phyloP scores from a whole-genome alignment of 208 protist genomes.

The Crithidia mellificae region DNA sequence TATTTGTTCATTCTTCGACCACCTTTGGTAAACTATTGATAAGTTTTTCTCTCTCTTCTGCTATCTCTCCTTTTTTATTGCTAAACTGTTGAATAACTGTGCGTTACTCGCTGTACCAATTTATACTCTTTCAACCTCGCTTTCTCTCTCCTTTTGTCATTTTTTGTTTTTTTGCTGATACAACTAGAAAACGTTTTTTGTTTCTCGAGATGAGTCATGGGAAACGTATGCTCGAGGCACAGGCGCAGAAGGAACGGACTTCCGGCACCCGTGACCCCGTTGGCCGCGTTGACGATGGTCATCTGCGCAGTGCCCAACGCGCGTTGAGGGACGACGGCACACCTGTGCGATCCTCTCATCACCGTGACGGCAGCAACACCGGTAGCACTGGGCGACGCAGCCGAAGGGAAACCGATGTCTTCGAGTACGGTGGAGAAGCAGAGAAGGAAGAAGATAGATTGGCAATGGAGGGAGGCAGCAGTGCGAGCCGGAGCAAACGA shows the following conservation, averaged over 20 bases:
- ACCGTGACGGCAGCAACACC: too few species aligned
- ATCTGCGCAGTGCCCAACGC: constrained; percentile 28
- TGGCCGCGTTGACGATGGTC: constrained; percentile 23
- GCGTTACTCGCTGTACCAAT: too few species aligned
- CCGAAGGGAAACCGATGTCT: not conserved
- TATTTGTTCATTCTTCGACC: too few species aligned
- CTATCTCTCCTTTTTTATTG: too few species aligned
- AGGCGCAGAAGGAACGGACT: constrained; percentile 37
- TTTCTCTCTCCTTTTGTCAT: not conserved
- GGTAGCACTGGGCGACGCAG: not conserved
- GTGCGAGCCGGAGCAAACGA: too few species aligned
- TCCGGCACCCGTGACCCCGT: constrained; percentile 16
- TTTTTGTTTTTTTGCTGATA: not conserved
- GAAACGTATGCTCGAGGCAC: constrained; percentile 57
- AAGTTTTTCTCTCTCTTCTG: too few species aligned
- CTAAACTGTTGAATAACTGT: too few species aligned
- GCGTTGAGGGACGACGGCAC: constrained; percentile 34
- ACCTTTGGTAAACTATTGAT: too few species aligned
- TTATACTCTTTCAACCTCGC: too few species aligned
- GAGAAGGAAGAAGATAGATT: not conserved
- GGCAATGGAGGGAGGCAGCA: not conserved
- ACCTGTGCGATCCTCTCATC: constrained; percentile 21
- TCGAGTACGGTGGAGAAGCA: not conserved
- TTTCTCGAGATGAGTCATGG: constrained; percentile 41
- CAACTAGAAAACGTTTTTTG: too few species aligned